Base-by-base conservation (phyloP, 2,329 filamentous ascomycete species). In the Paradendryphiella salina region DNA sequence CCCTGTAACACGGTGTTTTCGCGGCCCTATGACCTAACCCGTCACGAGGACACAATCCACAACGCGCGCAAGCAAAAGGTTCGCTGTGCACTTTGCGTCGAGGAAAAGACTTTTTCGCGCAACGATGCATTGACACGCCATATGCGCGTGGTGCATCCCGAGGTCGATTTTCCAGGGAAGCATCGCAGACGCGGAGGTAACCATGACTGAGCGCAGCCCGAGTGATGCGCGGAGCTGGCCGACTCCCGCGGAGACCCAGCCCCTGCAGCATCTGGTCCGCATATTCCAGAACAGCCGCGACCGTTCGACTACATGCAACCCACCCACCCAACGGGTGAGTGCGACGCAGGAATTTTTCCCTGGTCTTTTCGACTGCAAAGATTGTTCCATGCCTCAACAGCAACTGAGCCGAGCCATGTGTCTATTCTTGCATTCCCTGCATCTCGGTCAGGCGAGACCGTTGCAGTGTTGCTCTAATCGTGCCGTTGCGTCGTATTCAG, bases 1-100 rank as follows among this genome's bases (percentile, higher is more conserved):
- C 88, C 91, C 0, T 97, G 94, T 81, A 93, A 90, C 71, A 95
- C 91, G 0, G 81, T 96, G 46, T 97, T 99, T 75, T 96, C 93
- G 0, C 82, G 94, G 15, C 94, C 94, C 1, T 99, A 99, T 79
- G 94, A 99, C 73, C 81, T 99, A 44, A 99, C 94, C 0, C 83
- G 94, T 17, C 94, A 99, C 70, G 94, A 99, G 73, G 93, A 96
- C 61, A 97, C 94, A 0, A 97, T 97, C 59, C 94, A 97, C 81
- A 96, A 96, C 64, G 87, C 86, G 1, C 85, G 89, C 65, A 96
- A 96, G 80, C 86, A 92, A 73, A 97, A 97, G 78, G 91, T 96
- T 6, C 86, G 90, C 36, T 99, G 94, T 74, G 86, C 92, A 56
- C 77, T 96, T 39, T 99, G 94, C 75, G 91, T 89, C 1, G 92